phyloP scores from a whole-genome alignment of 495 filamentous ascomycete genomes.

The Neurospora tetrasperma region DNA sequence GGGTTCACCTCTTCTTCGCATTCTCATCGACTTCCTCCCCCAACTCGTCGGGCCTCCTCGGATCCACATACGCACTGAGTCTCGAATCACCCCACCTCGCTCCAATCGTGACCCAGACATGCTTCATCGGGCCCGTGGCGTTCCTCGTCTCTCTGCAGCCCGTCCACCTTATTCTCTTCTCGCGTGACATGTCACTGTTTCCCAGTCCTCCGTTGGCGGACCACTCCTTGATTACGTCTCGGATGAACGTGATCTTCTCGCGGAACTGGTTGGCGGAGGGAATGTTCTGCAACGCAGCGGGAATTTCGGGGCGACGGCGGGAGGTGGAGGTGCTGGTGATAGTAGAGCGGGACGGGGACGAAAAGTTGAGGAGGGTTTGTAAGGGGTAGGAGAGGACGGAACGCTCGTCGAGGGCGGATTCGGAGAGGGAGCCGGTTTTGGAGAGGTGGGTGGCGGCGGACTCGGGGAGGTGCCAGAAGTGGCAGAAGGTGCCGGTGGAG shows the following conservation, averaged over 20 bases:
- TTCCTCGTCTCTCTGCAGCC: conserved; percentile 55
- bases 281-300: conserved; percentile 47
- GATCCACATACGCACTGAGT: conserved; percentile 41
- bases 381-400: conserved; percentile 51
- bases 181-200: conserved; percentile 38
- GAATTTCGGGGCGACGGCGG: conserved; percentile 43
- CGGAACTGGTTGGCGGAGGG: conserved; percentile 69
- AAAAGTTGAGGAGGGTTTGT: conserved; percentile 47
- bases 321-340: conserved; percentile 25
- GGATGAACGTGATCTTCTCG: conserved; percentile 69
- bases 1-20: conserved; percentile 2
- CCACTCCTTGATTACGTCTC: conserved; percentile 61
- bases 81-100: conserved; percentile 61
- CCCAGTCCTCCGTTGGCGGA: conserved; percentile 61
- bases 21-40: conserved; percentile 38
- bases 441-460: conserved; percentile 55
- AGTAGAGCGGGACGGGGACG: conserved; percentile 28
- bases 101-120: conserved; percentile 78
- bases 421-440: conserved; percentile 52
- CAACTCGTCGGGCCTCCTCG: conserved; percentile 35
- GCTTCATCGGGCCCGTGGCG: conserved; percentile 49
- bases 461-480: conserved; percentile 74
- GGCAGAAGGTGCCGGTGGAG: conserved; percentile 61
- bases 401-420: conserved; percentile 52
- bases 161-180: conserved; percentile 52